Percentiles rank a stretch among this genome's conserved stretches.
Evolutionary conservation across 1,284 basidiomycete genomes (phyloP).

Genomic region (Xanthoconium separans): DNA sequence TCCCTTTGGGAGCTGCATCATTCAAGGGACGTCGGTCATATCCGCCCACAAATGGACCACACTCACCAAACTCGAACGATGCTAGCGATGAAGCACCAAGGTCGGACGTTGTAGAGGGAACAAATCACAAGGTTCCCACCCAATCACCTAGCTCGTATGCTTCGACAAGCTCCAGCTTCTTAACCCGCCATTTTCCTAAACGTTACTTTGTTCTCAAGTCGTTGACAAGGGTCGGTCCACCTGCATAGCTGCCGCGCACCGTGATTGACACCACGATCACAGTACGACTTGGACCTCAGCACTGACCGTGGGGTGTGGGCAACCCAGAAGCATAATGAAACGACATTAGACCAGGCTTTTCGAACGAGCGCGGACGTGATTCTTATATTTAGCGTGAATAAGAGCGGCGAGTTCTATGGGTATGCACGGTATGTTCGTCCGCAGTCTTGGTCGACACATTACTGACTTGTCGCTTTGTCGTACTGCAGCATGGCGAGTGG

Average conservation of each 20-base stretch:
- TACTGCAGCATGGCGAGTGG: constrained; percentile 60
- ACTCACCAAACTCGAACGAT: constrained; percentile 40
- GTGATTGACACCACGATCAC: constrained; percentile 15
- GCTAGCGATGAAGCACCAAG: constrained; percentile 33
- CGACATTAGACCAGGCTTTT: constrained; percentile 86
- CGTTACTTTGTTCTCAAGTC: constrained; percentile 95
- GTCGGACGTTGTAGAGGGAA: neutral
- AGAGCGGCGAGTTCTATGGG: constrained; percentile 88
- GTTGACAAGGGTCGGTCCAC: constrained; percentile 62
- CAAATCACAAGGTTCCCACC: constrained; percentile 18
- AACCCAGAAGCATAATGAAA: constrained; percentile 93
- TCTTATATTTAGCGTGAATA: constrained; percentile 91
- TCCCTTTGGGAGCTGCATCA: constrained; percentile 16
- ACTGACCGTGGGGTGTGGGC: constrained; percentile 86
- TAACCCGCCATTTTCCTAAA: constrained; percentile 75
- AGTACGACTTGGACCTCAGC: constrained; percentile 85
- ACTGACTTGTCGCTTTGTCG: constrained; percentile 3
- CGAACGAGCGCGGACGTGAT: constrained; percentile 85
- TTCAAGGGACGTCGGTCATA: constrained; percentile 22
- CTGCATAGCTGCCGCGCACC: neutral
- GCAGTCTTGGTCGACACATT: neutral
- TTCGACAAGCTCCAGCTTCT: constrained; percentile 73
- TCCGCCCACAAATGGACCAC: neutral
- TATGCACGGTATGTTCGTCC: constrained; percentile 66
- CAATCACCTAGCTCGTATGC: constrained; percentile 65